Evolutionary conservation across 1,284 basidiomycete species (phyloP).

Genomic region (Coniophora puteana): DNA sequence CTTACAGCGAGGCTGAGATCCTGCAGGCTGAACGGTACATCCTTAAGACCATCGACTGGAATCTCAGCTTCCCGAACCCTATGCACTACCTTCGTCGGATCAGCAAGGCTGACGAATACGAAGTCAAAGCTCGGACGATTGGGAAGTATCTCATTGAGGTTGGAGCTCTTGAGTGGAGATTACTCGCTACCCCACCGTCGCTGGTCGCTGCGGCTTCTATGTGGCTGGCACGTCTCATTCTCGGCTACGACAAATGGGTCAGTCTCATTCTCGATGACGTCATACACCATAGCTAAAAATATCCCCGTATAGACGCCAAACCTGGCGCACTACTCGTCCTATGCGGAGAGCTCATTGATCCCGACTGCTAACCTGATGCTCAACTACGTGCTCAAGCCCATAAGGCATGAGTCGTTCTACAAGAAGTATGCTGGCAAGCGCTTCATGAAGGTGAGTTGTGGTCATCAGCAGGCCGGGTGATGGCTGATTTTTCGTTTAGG

Average conservation of each 20-base stretch:
- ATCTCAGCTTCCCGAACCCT: conserved; percentile 90
- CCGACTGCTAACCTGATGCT: conserved; percentile 92
- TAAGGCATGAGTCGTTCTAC: conserved; percentile 73
- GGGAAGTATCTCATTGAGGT: conserved; percentile 96
- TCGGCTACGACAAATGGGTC: conserved; percentile 87
- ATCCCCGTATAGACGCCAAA: conserved; percentile 64
- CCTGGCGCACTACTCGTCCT: conserved; percentile 89
- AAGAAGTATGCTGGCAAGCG: conserved; percentile 85
- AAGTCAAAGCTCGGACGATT: conserved; percentile 86
- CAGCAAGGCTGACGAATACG: conserved; percentile 96
- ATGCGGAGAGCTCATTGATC: conserved; percentile 80
- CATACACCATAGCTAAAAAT: conserved; percentile 10
- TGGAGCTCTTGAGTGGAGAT: conserved; percentile 80
- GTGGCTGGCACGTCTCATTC: conserved; percentile 87
- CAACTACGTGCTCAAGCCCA: conserved; percentile 82
- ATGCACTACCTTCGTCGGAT: conserved; percentile 90
- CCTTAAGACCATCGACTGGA: conserved; percentile 89
- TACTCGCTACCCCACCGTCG: conserved; percentile 82
- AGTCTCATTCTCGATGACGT: conserved; percentile 23
- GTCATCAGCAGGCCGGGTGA: neutral
- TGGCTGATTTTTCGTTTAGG: conserved; percentile 30
- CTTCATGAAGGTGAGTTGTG: conserved; percentile 68
- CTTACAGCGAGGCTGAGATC: conserved; percentile 86
- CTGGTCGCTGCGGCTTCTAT: conserved; percentile 86
- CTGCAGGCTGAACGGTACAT: conserved; percentile 93